phyloP scores from a whole-genome alignment of 257 asterid species.

The Eucommia ulmoides region DNA sequence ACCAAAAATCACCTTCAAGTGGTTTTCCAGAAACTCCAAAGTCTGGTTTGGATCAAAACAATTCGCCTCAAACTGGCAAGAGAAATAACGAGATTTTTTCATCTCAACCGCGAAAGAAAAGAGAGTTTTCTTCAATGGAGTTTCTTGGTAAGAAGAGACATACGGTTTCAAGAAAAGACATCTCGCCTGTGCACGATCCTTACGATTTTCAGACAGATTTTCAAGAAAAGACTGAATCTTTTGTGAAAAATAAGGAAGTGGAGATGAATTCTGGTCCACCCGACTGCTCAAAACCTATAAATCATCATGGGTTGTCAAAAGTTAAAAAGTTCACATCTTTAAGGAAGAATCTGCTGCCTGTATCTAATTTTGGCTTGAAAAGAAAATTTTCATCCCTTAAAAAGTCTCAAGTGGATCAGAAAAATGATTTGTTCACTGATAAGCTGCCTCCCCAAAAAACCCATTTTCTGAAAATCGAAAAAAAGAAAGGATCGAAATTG shows the following conservation, averaged over 20 bases:
- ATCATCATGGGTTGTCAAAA: constrained; percentile 23
- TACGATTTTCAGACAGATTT: constrained; percentile 12
- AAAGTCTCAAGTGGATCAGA: constrained; percentile 24
- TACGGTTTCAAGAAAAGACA: constrained; percentile 17
- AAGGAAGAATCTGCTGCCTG: constrained; percentile 29
- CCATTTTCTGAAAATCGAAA: constrained; percentile 19
- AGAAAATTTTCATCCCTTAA: constrained; percentile 21
- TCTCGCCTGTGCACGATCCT: constrained; percentile 11
- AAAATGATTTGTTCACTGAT: constrained; percentile 12
- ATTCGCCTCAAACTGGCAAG: constrained; percentile 24
- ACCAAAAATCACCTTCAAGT: constrained; percentile 14
- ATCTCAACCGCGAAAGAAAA: constrained; percentile 24
- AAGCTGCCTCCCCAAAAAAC: constrained; percentile 16
- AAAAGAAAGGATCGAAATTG: constrained; percentile 20
- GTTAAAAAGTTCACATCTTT: constrained; percentile 38
- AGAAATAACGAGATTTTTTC: constrained; percentile 25
- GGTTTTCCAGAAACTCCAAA: constrained; percentile 17
- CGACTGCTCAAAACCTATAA: constrained; percentile 11
- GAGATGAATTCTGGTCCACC: constrained; percentile 11
- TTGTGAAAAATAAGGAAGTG: constrained; percentile 19
- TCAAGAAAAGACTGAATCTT: constrained; percentile 17
- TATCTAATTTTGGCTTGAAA: constrained; percentile 22
- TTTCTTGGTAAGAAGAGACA: constrained; percentile 21
- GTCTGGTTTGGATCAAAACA: constrained; percentile 15
- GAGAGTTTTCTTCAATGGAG: constrained; percentile 16